Evolutionary conservation across 768 basidiomycete genomes (phyloP).

Genomic region (Leucogyrophana mollusca): DNA sequence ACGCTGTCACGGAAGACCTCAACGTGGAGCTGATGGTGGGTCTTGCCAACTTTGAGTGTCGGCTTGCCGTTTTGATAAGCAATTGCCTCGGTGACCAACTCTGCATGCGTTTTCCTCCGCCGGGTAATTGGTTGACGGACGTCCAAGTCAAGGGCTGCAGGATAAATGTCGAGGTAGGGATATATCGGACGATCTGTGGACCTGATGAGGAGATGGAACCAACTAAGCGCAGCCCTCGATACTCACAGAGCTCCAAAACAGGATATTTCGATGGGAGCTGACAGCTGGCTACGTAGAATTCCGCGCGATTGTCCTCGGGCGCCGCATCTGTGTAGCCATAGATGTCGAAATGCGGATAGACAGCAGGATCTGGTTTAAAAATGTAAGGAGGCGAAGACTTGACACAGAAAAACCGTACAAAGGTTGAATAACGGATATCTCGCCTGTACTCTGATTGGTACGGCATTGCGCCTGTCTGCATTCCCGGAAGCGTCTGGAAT

Average conservation of each 20-base stretch:
- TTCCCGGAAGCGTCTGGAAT: background rate
- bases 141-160: conserved; percentile 1
- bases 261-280: conserved; percentile 10
- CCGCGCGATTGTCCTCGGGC: background rate
- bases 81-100: conserved; percentile 13
- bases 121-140: conserved; percentile 4
- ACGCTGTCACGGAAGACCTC: conserved; percentile 29
- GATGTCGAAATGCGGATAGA: conserved; percentile 25
- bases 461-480: too few relatives aligned
- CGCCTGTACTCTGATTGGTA: background rate
- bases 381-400: background rate
- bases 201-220: background rate
- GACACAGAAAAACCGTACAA: conserved; percentile 17
- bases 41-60: conserved; percentile 19
- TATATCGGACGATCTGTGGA: conserved; percentile 25
- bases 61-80: conserved; percentile 9
- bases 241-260: conserved; percentile 16
- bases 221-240: background rate
- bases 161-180: conserved; percentile 20
- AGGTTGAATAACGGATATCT: conserved; percentile 21
- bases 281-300: background rate
- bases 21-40: conserved; percentile 34
- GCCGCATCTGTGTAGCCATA: conserved; percentile 8
- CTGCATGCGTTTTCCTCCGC: conserved; percentile 20
- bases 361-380: conserved; percentile 16